Evolutionary conservation across 495 filamentous ascomycete species (phyloP), one percentile per base, ranked within the genome.

Genomic region (Mycothermus thermophilus): DNA sequence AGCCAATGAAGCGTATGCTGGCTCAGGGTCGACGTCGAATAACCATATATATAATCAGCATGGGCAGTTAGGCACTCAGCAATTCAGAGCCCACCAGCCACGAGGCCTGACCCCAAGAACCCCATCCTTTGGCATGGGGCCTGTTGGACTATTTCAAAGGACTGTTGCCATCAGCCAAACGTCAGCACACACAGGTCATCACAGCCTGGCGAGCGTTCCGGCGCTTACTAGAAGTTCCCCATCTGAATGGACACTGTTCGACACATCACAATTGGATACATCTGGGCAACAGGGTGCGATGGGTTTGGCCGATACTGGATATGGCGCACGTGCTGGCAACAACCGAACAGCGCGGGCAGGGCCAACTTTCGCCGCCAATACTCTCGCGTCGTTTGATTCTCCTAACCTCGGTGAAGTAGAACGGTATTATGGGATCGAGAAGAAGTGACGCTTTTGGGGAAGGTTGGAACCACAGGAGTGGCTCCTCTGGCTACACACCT

Each of bases 61-160:
- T n/a, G n/a, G n/a, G n/a, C n/a, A n/a, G n/a, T n/a, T n/a, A n/a
- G n/a, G n/a, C n/a, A n/a, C n/a, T n/a, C n/a, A n/a, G n/a, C n/a
- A n/a, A n/a, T 0, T 64, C 63, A 37, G 52, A 56, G 16, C 18
- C 50, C 23, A 47, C 27, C 19, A 50, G 42, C 15, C 52, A 12
- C 61, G 64, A 26, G 43, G 38, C 20, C 37, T 63, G 10, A 35
- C 58, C 7, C 62, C 54, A 11, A 56, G 60, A 21, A 57, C 59
- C 1, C 45, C 60, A 17, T 46, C 56, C 17, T 63, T 57, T 38
- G 42, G 43, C 10, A 30, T 55, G 8, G 38, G 26, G 23, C 27
- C 29, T 5, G 25, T 22, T 29, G 19, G 37, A 11, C 22, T 34
- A 6, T 48, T 44, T 18, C 53, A 57, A 19, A 51, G 48, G 0